phyloP scores from a whole-genome alignment of 1,284 basidiomycete species.

The Trametes pubescens region DNA sequence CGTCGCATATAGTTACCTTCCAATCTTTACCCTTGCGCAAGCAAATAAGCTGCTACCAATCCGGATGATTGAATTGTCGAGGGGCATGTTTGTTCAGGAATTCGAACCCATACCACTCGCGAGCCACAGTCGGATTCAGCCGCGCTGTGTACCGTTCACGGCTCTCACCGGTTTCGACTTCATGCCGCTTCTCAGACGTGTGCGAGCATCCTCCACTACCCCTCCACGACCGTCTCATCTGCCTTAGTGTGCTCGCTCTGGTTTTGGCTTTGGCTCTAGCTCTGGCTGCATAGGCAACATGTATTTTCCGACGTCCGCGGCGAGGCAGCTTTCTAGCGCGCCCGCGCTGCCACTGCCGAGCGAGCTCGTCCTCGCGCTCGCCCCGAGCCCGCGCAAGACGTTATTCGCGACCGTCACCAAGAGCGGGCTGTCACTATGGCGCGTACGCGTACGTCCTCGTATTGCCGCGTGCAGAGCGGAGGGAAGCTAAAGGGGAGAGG shows the following conservation, averaged over 20 bases:
- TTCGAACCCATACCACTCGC: not conserved
- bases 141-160: no score
- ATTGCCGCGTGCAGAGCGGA: not conserved
- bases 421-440: constrained; percentile 79
- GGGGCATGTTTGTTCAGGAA: not conserved
- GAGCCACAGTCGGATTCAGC: constrained; percentile 6
- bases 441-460: constrained; percentile 73
- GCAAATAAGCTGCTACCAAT: not conserved
- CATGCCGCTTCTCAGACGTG: constrained; percentile 24
- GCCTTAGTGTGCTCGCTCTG: not conserved
- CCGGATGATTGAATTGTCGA: not conserved
- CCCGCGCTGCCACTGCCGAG: constrained; percentile 71
- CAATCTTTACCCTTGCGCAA: not conserved
- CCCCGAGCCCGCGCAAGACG: constrained; percentile 75
- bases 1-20: constrained; percentile 10
- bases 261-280: not conserved
- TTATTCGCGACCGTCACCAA: constrained; percentile 81
- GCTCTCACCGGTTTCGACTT: constrained; percentile 10
- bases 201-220: constrained; percentile 5
- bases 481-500: not conserved
- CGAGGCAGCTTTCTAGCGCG: constrained; percentile 71
- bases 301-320: constrained; percentile 86
- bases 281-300: constrained; percentile 48
- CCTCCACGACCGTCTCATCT: constrained; percentile 4
- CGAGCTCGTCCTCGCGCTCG: constrained; percentile 66